phyloP scores from a whole-genome alignment of 1,284 basidiomycete species.

The Cryptococcus sp. region DNA sequence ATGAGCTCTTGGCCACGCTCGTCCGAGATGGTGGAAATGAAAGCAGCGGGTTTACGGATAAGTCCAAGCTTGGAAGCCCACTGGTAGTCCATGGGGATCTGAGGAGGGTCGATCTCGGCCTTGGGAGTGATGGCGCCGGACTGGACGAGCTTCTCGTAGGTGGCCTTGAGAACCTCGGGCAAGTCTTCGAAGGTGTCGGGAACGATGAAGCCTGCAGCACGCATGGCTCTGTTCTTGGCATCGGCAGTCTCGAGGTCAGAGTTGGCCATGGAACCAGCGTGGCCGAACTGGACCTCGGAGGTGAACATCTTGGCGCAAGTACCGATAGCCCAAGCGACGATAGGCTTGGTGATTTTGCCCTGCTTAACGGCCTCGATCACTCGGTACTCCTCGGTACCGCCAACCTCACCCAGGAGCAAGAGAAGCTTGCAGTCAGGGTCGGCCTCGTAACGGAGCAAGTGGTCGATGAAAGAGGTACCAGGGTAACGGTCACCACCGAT shows the following conservation, averaged over 20 bases:
- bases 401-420: slow-evolving; percentile 96
- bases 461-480: slow-evolving; percentile 98
- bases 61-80: slow-evolving; percentile 98
- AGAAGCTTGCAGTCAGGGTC: slow-evolving; percentile 99
- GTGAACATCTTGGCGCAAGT: slow-evolving; percentile 99
- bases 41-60: slow-evolving; percentile 97
- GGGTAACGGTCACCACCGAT: slow-evolving; percentile 99
- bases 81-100: slow-evolving; percentile 99
- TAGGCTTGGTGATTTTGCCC: slow-evolving; percentile 94
- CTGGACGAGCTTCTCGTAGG: slow-evolving; percentile 80
- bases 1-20: slow-evolving; percentile 98
- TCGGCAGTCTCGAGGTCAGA: slow-evolving; percentile 96
- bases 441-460: slow-evolving; percentile 93
- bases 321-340: slow-evolving; percentile 98
- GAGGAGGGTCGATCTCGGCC: slow-evolving; percentile 83
- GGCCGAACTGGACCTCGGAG: slow-evolving; percentile 98
- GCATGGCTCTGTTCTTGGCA: slow-evolving; percentile 96
- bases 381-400: slow-evolving; percentile 98
- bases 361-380: slow-evolving; percentile 97
- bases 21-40: slow-evolving; percentile 99
- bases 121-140: slow-evolving; percentile 70
- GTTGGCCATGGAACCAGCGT: slow-evolving; percentile 98
- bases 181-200: slow-evolving; percentile 98
- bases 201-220: slow-evolving; percentile 90
- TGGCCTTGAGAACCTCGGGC: slow-evolving; percentile 76